Base-by-base conservation (phyloP, 2,329 filamentous ascomycete genomes). In the Calonectria naviculata region DNA sequence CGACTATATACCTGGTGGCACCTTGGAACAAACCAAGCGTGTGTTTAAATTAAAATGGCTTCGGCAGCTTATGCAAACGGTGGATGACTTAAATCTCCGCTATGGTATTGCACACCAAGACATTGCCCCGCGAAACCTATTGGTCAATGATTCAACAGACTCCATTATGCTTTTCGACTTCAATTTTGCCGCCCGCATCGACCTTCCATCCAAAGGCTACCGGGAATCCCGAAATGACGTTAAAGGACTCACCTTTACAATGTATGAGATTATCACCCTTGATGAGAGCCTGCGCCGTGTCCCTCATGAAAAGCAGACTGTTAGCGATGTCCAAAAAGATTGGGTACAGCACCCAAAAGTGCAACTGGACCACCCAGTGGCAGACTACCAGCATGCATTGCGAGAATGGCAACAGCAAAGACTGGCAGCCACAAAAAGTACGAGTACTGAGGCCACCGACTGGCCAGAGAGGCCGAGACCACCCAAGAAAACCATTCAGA, bases 71-170 rank as follows among this genome's bases (percentile, higher is more conserved):
- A 80, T 79, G 0, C 9, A 75, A 0, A 78, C 83, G 2, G 67
- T 76, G 6, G 76, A 78, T 2, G 77, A 81, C 41, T 73, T 86
- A 24, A 85, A 86, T 47, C 75, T 85, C 7, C 58, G 73, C 24
- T 71, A 80, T 24, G 80, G 83, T 28, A 81, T 85, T 49, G 67
- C 77, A 17, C 84, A 86, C 67, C 80, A 84, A 68, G 83, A 85
- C 41, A 78, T 86, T 42, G 80, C 80, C 12, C 75, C 81, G 12
- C 78, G 81, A 46, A 85, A 86, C 56, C 77, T 85, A 8, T 44
- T 85, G 0, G 65, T 86, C 46, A 72, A 85, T 58, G 74, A 78
- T 0, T 36, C 62, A 13, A 81, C 79, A 54, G 79, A 85, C 64
- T 74, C 74, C 12, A 52, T 85, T 17, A 69, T 80, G 65, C 54